Evolutionary conservation across 306 rosid species (phyloP), one percentile per base, ranked within the genome.

Genomic region (Prunus mongolica): DNA sequence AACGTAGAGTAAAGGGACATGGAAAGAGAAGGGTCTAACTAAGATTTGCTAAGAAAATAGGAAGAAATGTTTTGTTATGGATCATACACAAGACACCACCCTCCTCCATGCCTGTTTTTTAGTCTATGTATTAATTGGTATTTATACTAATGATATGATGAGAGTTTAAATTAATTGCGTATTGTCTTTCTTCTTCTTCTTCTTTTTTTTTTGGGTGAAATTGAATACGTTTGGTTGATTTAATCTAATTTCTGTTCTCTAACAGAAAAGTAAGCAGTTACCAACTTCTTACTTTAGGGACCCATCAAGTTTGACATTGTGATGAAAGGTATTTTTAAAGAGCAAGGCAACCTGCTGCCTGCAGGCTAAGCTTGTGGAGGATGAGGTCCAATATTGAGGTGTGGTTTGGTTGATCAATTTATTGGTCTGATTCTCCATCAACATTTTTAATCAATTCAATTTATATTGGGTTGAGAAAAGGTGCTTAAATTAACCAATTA

Each of bases 241-340:
- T 18, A 24, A 11, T 60, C 3, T 60, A 38, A 30, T 47, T 79
- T 45, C 61, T 62, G 10, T 80, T 28, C 50, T 77, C 71, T 73
- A 58, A 58, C 51, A 56, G 75, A 83, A 79, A 87, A 77, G 85
- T 65, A 75, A 82, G 81, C 78, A 64, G 66, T 80, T 81, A 79
- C 88, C 91, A 90, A 84, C 87, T 83, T 55, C 69, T 70, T 75
- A 84, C 86, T 80, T 88, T 85, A 46, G 74, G 83, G 60, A 84
- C 85, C 81, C 19, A 8, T 13, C 71, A 74, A 76, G 82, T 85
- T 87, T 87, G 86, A 76, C 81, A 58, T 81, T 71, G 79, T 70
- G 41, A 69, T 19, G 8, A 60, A 84, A 79, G 80, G 84, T 25
- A 76, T 78, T 55, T 85, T 74, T 27, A 10, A 49, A 54, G 2